Base-by-base conservation (phyloP, 768 basidiomycete species). In the Panaeolus papilionaceus region DNA sequence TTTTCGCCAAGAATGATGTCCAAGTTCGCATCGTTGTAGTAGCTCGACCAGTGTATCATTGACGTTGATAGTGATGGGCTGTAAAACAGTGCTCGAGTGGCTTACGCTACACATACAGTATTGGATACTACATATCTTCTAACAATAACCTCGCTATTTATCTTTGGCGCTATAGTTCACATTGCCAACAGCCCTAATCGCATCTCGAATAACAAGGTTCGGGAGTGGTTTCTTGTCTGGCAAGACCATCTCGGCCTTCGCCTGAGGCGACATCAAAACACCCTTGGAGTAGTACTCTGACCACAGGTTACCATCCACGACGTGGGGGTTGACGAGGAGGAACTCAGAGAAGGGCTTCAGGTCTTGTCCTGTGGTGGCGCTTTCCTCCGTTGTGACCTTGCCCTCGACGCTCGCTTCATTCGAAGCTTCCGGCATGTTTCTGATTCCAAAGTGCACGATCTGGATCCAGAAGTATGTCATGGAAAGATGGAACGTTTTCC, bases 401-500 rank as follows among this genome's bases (percentile, higher is more conserved):
- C 23, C 23, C 6, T 51, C 47, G 26, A 51, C 2, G 26, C 23
- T 18, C 4, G 7, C 23, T 28, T 12, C 11, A 2, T 12, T 58
- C 54, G 26, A 33, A 10, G 20, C 28, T 37, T 16, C 28, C 7
- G 54, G 20, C 67, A 78, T 78, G 65, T 78, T 79, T 14, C 74
- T 77, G 49, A 84, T 84, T 0, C 81, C 83, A 62, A 83, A 81
- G 65, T 83, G 83, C 7, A 83, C 82, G 23, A 83, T 76, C 68
- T 85, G 82, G 61, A 84, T 81, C 83, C 84, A 84, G 71, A 84
- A 83, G 66, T 83, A 85, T 0, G 84, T 81, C 83, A 85, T 82
- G 26, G 82, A 82, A 49, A 82, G 65, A 62, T 84, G 80, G 70
- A 82, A 84, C 37, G 78, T 73, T 28, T 79, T 78, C 4, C 75